These are phyloP conservation scores for Hyaloscypha finlandica DNA, from an alignment of 495 filamentous ascomycete genomes.

Conservation along the genomic window DNA sequence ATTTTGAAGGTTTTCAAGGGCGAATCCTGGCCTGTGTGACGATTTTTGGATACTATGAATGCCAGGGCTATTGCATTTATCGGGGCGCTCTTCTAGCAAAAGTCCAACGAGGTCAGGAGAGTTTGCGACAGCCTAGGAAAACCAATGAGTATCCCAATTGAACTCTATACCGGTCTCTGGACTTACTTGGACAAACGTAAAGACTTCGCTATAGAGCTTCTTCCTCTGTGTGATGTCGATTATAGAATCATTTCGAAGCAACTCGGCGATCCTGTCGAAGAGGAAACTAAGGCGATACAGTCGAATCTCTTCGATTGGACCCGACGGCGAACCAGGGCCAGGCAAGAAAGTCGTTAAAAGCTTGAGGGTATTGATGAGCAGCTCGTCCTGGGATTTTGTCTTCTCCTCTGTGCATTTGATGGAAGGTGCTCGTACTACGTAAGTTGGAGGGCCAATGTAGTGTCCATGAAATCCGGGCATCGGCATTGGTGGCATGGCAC, in stretches of 20 bases:
- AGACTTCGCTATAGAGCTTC: constrained; percentile 15
- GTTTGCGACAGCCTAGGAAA: constrained; percentile 7
- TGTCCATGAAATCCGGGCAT: not conserved
- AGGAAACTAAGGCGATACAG: constrained; percentile 23
- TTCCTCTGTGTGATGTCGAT: constrained; percentile 17
- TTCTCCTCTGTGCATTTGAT: not conserved
- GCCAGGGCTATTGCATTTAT: constrained; percentile 15
- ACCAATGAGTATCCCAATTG: not conserved
- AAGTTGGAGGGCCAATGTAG: not conserved
- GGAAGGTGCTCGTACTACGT: not conserved
- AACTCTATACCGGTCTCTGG: not conserved
- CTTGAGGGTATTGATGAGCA: constrained; percentile 20
- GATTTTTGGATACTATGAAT: not conserved
- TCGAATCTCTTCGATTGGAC: not conserved
- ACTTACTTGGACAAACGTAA: constrained; percentile 14
- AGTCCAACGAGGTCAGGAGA: constrained; percentile 11
- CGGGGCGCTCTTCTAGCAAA: constrained; percentile 12
- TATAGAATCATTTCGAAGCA: constrained; percentile 29
- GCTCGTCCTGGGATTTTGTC: constrained; percentile 4
- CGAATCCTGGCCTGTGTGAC: not conserved
- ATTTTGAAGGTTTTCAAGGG: not conserved
- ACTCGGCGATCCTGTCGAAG: constrained; percentile 20
- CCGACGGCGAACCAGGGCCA: not conserved
- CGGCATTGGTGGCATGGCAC: not conserved
- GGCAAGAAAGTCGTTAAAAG: constrained; percentile 12